Evolutionary conservation across 371 early-diverging fungal species (phyloP).

Genomic region (Mortierella polycephala): DNA sequence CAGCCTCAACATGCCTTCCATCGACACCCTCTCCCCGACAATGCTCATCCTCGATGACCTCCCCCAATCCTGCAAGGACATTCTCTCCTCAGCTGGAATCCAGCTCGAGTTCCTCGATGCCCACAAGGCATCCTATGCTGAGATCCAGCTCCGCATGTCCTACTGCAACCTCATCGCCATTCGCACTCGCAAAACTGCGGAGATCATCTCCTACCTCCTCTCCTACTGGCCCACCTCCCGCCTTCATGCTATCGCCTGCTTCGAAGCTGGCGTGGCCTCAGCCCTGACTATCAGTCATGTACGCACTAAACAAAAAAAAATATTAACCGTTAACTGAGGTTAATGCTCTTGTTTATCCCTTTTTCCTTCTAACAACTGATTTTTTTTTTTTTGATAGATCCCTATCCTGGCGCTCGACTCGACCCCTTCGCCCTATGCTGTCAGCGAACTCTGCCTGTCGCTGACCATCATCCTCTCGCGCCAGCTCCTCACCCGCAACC

Average conservation of each 20-base stretch:
- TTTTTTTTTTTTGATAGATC: constrained; percentile 20
- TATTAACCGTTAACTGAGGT: not conserved
- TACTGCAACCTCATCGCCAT: constrained; percentile 55
- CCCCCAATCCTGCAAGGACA: constrained; percentile 49
- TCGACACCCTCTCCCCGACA: constrained; percentile 32
- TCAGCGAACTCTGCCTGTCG: constrained; percentile 54
- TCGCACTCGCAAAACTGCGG: constrained; percentile 52
- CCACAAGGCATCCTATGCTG: constrained; percentile 53
- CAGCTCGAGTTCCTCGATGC: constrained; percentile 53
- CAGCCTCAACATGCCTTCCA: constrained; percentile 17
- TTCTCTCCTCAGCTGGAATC: constrained; percentile 42
- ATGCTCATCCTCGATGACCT: constrained; percentile 56
- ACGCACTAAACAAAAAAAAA: constrained; percentile 5
- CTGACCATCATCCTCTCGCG: constrained; percentile 54
- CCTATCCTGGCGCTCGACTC: constrained; percentile 48
- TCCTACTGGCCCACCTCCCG: constrained; percentile 55
- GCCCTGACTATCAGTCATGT: constrained; percentile 51
- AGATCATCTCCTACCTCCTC: constrained; percentile 55
- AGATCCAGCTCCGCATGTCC: constrained; percentile 53
- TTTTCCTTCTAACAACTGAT: not conserved
- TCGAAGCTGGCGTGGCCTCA: constrained; percentile 50
- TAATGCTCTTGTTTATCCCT: not conserved
- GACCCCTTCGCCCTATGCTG: constrained; percentile 52
- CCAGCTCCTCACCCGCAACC: constrained; percentile 41
- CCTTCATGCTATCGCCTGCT: constrained; percentile 52